phyloP scores from a whole-genome alignment of 768 basidiomycete genomes.

The Baorangia bicolor region DNA sequence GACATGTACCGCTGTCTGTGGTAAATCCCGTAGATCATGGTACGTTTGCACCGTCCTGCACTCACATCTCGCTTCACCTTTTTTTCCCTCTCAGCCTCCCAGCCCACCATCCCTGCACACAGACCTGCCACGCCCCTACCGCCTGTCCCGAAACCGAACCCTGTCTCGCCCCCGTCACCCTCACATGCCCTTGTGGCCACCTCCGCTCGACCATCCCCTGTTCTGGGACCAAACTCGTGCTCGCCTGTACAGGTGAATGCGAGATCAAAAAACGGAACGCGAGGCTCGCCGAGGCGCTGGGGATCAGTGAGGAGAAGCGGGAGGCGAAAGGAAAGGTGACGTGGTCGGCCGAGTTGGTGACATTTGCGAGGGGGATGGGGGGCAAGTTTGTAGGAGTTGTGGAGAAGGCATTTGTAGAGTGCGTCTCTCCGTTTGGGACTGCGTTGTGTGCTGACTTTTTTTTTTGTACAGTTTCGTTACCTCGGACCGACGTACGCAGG shows the following conservation, averaged over 20 bases:
- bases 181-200: slow-evolving; percentile 83
- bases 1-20: slow-evolving; percentile 70
- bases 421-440: slow-evolving; percentile 16
- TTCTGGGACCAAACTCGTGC: slow-evolving; percentile 43
- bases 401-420: slow-evolving; percentile 84
- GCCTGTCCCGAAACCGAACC: slow-evolving; percentile 78
- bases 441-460: background rate
- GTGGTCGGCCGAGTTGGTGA: slow-evolving; percentile 63
- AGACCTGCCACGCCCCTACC: slow-evolving; percentile 85
- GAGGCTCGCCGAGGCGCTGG: slow-evolving; percentile 85
- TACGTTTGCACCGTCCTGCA: too few species aligned
- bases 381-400: slow-evolving; percentile 69
- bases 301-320: slow-evolving; percentile 61
- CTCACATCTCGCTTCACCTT: background rate
- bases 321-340: slow-evolving; percentile 40
- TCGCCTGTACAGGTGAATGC: slow-evolving; percentile 85
- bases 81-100: slow-evolving; percentile 48
- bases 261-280: slow-evolving; percentile 83
- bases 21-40: slow-evolving; percentile 86
- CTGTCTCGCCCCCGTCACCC: slow-evolving; percentile 63
- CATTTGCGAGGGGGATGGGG: slow-evolving; percentile 47
- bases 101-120: slow-evolving; percentile 70
- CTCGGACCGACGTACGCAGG: slow-evolving; percentile 65
- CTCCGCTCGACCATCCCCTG: slow-evolving; percentile 74
- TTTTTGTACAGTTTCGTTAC: slow-evolving; percentile 54